Evolutionary conservation across 1,284 basidiomycete species (phyloP).

Genomic region (Rhodotorula sp.): DNA sequence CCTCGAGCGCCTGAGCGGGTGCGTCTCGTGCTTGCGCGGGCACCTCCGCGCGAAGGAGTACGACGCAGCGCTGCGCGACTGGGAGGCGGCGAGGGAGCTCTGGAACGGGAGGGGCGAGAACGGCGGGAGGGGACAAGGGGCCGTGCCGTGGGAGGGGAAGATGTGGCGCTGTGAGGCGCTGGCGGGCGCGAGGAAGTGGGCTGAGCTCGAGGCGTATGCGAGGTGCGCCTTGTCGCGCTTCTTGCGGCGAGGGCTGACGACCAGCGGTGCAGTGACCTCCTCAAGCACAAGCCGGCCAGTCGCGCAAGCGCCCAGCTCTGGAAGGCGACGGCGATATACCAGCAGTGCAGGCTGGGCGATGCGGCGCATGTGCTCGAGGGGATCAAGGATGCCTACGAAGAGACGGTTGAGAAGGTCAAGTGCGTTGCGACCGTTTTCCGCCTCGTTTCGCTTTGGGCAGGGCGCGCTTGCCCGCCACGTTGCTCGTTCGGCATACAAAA

Average conservation of each 20-base stretch:
- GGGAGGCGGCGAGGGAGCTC: not conserved
- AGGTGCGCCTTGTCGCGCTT: not conserved
- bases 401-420: constrained; percentile 2
- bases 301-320: no score
- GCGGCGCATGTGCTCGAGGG: not conserved
- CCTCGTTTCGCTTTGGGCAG: not conserved
- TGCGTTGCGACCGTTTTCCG: not conserved
- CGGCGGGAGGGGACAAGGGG: not conserved
- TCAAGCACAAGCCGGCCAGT: not conserved
- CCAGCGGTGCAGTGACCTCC: not conserved
- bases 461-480: no score
- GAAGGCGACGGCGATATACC: not conserved
- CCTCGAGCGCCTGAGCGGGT: not conserved
- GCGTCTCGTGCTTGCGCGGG: not conserved
- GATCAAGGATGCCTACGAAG: not conserved
- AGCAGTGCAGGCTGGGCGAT: not conserved
- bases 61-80: not conserved
- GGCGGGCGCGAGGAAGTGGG: not conserved
- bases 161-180: constrained; percentile 2
- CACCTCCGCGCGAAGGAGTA: not conserved
- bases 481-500: no score
- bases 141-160: constrained; percentile 1
- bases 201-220: not conserved
- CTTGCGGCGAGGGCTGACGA: no score
- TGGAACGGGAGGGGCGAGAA: not conserved